Base-by-base conservation (phyloP, 2,329 filamentous ascomycete species). In the Beauveria caledonica region DNA sequence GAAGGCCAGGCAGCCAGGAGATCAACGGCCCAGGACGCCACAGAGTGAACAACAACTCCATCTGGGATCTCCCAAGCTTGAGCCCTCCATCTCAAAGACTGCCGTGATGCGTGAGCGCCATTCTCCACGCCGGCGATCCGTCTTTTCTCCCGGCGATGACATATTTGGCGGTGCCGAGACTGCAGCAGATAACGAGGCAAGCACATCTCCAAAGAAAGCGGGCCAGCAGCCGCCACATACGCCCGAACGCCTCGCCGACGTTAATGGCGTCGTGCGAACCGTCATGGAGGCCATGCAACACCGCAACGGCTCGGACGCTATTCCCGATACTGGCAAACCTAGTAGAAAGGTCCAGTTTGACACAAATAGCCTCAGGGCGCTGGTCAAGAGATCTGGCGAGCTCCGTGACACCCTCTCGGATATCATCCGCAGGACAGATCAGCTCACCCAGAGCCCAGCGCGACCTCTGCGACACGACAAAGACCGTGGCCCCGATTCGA, bases 281-380 rank as follows among this genome's bases (percentile, higher is more conserved):
- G 82, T 87, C 4, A 84, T 87, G 73, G 83, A 86, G 63, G 83
- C 81, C 19, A 85, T 87, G 80, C 81, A 86, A 62, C 78, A 83
- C 60, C 78, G 80, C 23, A 74, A 78, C 6, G 73, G 74, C 2
- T 70, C 77, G 2, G 74, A 79, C 50, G 72, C 77, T 10, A 51
- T 60, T 17, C 65, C 68, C 19, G 70, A 15, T 60, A 68, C 58
- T 72, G 70, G 67, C 63, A 70, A 67, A 11, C 73, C 78, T 49
- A 76, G 77, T 55, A 77, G 79, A 62, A 81, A 81, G 72, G 79
- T 87, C 67, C 86, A 86, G 62, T 88, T 88, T 64, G 85, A 87
- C 68, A 87, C 85, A 5, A 86, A 86, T 64, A 87, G 83, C 69
- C 76, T 88, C n/a, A 84, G 83, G 66, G 82, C 85, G 66, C 74